Conservation (phyloP, 345 rosid species). For the Camelina sativa region DNA sequence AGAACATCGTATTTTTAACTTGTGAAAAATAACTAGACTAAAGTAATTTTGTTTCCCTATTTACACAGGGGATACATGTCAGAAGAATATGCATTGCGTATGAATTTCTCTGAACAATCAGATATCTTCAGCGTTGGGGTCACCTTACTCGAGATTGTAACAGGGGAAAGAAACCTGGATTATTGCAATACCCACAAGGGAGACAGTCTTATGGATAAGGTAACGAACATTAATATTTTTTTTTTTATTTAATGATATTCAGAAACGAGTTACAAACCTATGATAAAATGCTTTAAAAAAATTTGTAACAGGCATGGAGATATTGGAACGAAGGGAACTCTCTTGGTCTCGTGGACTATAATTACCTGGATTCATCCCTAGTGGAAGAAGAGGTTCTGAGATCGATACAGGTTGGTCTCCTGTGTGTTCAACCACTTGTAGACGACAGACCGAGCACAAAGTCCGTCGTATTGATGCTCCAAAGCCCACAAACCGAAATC, state of each 20-base stretch:
- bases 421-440: background rate
- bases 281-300: too few relatives aligned
- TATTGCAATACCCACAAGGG: background rate
- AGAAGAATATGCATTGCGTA: background rate
- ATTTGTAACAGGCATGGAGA: background rate
- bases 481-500: background rate
- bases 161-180: background rate
- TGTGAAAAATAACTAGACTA: background rate
- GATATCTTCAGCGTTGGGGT: background rate
- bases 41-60: background rate
- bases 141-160: background rate
- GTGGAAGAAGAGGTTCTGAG: background rate
- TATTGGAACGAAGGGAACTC: background rate
- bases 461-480: background rate
- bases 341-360: background rate
- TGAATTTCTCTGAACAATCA: background rate
- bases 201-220: background rate
- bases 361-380: background rate
- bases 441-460: background rate
- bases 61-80: slow-evolving; percentile 13
- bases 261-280: too few relatives aligned
- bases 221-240: background rate
- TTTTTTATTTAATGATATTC: too few relatives aligned
- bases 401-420: background rate
- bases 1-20: too few relatives aligned